phyloP scores from a whole-genome alignment of 106 monocot species.

The Agapanthus africanus region DNA sequence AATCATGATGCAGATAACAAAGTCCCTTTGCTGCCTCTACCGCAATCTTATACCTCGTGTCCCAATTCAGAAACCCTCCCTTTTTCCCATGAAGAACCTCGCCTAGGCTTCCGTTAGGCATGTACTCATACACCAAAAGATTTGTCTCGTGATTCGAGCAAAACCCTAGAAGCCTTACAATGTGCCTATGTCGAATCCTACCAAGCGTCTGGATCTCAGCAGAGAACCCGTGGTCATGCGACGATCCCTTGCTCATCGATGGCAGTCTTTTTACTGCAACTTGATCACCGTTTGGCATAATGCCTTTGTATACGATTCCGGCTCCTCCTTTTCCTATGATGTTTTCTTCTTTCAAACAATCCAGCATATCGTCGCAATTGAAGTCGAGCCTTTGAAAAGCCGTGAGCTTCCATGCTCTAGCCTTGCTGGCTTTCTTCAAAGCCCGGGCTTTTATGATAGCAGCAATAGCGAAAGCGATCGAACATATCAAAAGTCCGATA shows the following conservation, averaged over 20 bases:
- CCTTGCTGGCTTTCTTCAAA: conserved; percentile 45
- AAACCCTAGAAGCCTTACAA: conserved; percentile 53
- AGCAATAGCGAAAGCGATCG: conserved; percentile 48
- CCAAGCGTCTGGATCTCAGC: conserved; percentile 70
- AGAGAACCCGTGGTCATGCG: conserved; percentile 59
- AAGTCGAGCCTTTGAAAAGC: conserved; percentile 66
- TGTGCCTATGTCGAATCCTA: conserved; percentile 63
- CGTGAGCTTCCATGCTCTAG: conserved; percentile 56
- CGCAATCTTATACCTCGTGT: conserved; percentile 53
- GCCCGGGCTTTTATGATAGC: conserved; percentile 67
- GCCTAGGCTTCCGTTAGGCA: conserved; percentile 70
- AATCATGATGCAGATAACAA: conserved; percentile 66
- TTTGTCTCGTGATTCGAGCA: conserved; percentile 65
- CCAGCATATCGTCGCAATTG: conserved; percentile 50
- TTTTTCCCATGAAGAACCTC: conserved; percentile 68
- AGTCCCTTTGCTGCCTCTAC: conserved; percentile 60
- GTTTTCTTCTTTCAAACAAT: conserved; percentile 56
- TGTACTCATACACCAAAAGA: conserved; percentile 56
- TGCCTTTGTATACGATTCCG: conserved; percentile 58
- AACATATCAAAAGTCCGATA: conserved; percentile 44
- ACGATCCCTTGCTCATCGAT: conserved; percentile 40
- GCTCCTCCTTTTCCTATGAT: conserved; percentile 70
- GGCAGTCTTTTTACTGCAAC: conserved; percentile 63
- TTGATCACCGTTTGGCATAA: conserved; percentile 54
- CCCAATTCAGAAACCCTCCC: conserved; percentile 56